A percentile compares a stretch with the other conserved stretches of the same genome.
These are phyloP conservation scores for Anthracocystis walkeri DNA, from an alignment of 1,284 basidiomycete genomes.

Conservation along the genomic window DNA sequence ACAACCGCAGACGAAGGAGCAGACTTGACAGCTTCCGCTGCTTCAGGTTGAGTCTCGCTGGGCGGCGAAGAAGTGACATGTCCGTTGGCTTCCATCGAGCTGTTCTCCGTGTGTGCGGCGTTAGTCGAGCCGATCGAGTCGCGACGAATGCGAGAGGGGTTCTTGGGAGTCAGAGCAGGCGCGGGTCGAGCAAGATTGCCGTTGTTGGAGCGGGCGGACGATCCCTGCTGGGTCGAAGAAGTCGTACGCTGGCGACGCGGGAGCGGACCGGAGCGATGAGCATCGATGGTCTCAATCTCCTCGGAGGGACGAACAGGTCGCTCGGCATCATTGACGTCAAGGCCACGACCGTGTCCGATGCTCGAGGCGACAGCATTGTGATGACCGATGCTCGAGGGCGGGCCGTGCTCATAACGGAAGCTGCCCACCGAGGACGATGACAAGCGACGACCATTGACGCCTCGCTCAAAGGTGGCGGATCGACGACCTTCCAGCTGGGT, in stretches of 20 bases:
- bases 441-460: conserved; percentile 33
- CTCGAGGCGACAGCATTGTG: conserved; percentile 39
- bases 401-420: conserved; percentile 45
- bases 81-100: conserved; percentile 31
- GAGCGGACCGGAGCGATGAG: conserved; percentile 8
- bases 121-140: conserved; percentile 21
- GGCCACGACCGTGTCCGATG: conserved; percentile 28
- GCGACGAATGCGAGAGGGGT: conserved; percentile 18
- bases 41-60: conserved; percentile 12
- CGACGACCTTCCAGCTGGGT: conserved; percentile 61
- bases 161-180: conserved; percentile 37
- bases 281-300: conserved; percentile 47
- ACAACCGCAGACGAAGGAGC: conserved; percentile 5
- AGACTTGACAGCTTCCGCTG: not conserved
- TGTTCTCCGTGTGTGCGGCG: conserved; percentile 20
- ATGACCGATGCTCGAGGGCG: conserved; percentile 54
- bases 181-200: conserved; percentile 14
- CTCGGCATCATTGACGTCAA: conserved; percentile 3
- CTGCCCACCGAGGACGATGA: conserved; percentile 45
- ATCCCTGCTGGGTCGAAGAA: conserved; percentile 22
- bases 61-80: conserved; percentile 23
- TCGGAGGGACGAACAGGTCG: conserved; percentile 10
- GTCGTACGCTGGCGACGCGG: conserved; percentile 25
- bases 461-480: conserved; percentile 53
- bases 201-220: conserved; percentile 18